These are phyloP conservation scores for Volvox reticuliferus DNA, from an alignment of 139 green algal species.

Conservation along the genomic window DNA sequence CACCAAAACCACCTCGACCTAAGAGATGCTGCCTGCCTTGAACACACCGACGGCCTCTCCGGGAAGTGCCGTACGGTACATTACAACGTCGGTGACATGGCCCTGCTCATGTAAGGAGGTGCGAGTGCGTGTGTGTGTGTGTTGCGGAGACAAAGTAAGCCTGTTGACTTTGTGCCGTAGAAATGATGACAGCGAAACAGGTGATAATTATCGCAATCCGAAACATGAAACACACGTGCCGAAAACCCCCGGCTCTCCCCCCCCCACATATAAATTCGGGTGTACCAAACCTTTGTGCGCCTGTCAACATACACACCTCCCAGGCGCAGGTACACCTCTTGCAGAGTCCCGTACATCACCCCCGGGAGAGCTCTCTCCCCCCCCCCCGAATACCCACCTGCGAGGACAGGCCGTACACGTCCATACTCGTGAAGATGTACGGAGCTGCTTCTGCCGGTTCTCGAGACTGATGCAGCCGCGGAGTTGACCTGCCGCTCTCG, in stretches of 20 bases:
- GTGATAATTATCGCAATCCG: no score
- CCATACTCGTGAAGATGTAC: slow-evolving; percentile 2
- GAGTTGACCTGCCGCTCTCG: not conserved
- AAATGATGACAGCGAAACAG: no score
- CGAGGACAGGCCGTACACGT: slow-evolving; percentile 16
- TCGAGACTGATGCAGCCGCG: no score
- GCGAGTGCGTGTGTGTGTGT: no score
- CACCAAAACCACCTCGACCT: no score
- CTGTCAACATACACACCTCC: not conserved
- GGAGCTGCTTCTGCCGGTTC: not conserved
- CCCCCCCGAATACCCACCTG: not conserved
- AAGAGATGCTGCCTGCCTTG: not conserved
- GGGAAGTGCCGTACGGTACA: slow-evolving; percentile 35
- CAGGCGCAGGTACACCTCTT: not conserved
- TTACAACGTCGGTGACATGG: slow-evolving; percentile 26
- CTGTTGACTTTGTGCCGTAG: no score
- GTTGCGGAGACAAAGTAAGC: no score
- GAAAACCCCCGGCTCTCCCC: no score
- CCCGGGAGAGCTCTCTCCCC: not conserved
- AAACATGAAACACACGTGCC: no score
- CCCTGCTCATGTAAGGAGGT: not conserved
- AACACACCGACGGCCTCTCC: slow-evolving; percentile 30
- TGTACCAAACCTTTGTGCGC: not conserved
- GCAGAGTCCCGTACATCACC: not conserved
- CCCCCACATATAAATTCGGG: not conserved